Base-by-base conservation (phyloP, 2,329 filamentous ascomycete genomes). In the Colletotrichum sp. region DNA sequence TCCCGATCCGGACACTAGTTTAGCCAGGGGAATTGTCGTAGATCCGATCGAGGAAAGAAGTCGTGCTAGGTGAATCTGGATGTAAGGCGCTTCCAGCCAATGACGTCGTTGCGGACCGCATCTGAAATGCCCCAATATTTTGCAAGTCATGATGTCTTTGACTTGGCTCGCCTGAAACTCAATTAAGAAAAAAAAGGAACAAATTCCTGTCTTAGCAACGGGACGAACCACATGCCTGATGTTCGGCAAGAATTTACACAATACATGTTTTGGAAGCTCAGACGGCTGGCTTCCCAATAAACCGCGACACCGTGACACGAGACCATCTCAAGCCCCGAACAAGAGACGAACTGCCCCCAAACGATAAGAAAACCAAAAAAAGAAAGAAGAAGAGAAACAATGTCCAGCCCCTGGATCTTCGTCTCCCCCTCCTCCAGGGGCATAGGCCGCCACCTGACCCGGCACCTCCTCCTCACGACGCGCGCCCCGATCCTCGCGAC, bases 391-490 rank as follows among this genome's bases (percentile, higher is more conserved):
- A 36, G 39, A 6, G 10, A 24, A 57, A 39, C 8, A 76, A 88
- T 88, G 85, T 87, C 87, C 49, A 85, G 85, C 44, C 89, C 89
- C 24, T 90, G 89, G 89, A 86, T 89, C 78, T 82, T 90, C 77
- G 78, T 90, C 76, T 87, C 84, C 57, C 87, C 89, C 0, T 85
- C 88, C 21, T 87, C 83, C 79, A 84, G 89, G 30, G 89, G 89
- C 78, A 88, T 90, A 62, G 88, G 88, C 65, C 82, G 87, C 77
- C 85, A 87, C 57, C 84, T 92, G 15, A 87, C 88, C 13, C 85
- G 88, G 1, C 86, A 88, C 74, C 85, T 90, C 30, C 86, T 89
- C 15, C 87, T 83, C 9, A 86, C 84, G 6, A 90, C 88, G 3
- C 85, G 83, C 7, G 79, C 88, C 6, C 89, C 89, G 36, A 87